Conservation (phyloP, 495 filamentous ascomycete species). For the Apiosordaria backusii region DNA sequence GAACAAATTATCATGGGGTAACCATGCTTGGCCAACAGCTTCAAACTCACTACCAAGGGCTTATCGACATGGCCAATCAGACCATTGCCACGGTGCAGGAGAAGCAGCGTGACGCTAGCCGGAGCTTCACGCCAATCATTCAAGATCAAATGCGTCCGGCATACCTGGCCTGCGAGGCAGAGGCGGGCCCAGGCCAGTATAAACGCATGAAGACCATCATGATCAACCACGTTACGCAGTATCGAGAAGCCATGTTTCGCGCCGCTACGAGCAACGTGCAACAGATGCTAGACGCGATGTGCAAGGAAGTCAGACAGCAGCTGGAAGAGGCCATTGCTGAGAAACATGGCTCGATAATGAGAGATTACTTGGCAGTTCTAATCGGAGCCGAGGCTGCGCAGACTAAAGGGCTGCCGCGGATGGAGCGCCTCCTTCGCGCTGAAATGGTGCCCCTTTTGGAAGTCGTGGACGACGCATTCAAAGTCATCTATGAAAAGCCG, state of each 20-base stretch:
- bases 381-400: slow-evolving; percentile 15
- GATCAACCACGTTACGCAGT: slow-evolving; percentile 44
- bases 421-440: slow-evolving; percentile 20
- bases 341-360: slow-evolving; percentile 39
- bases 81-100: slow-evolving; percentile 38
- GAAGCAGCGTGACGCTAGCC: slow-evolving; percentile 54
- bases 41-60: slow-evolving; percentile 34
- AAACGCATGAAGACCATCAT: slow-evolving; percentile 56
- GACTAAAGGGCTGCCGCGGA: slow-evolving; percentile 8
- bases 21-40: slow-evolving; percentile 41
- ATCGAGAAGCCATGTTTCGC: slow-evolving; percentile 50
- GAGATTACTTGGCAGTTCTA: slow-evolving; percentile 42
- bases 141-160: slow-evolving; percentile 42
- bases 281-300: slow-evolving; percentile 36
- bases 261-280: slow-evolving; percentile 44
- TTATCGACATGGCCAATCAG: slow-evolving; percentile 25
- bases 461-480: slow-evolving; percentile 11
- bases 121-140: slow-evolving; percentile 54
- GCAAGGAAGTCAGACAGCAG: slow-evolving; percentile 30
- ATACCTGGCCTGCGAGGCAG: slow-evolving; percentile 48
- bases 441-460: slow-evolving; percentile 22
- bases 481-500: neutral
- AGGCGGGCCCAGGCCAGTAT: slow-evolving; percentile 45
- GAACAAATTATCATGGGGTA: slow-evolving; percentile 25
- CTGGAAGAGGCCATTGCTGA: slow-evolving; percentile 41